phyloP scores from a whole-genome alignment of 805 yeast genomes.

The Metschnikowia chrysomelidarum region DNA sequence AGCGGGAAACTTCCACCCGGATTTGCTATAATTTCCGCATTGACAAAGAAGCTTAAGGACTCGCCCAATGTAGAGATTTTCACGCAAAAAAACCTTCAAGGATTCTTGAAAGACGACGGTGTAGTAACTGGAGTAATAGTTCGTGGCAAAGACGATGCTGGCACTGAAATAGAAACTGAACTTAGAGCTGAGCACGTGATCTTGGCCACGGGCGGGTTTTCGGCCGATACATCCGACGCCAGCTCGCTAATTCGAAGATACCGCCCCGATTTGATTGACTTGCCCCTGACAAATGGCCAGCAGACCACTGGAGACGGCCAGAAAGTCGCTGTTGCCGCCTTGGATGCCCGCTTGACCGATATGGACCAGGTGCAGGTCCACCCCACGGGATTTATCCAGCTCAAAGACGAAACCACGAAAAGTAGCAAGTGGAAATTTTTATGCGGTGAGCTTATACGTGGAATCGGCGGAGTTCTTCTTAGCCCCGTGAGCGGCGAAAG shows the following conservation, averaged over 20 bases:
- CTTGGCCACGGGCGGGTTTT: conserved; percentile 61
- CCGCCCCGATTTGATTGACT: conserved; percentile 44
- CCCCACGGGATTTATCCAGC: conserved; percentile 57
- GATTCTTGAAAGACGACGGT: conserved; percentile 26
- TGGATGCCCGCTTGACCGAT: conserved; percentile 50
- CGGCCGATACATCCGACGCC: conserved; percentile 40
- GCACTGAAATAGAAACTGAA: not conserved
- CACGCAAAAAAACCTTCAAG: conserved; percentile 17
- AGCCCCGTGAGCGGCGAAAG: conserved; percentile 45
- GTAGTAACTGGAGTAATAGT: conserved; percentile 42
- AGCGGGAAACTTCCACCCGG: conserved; percentile 54
- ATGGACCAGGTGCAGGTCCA: conserved; percentile 62
- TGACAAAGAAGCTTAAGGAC: conserved; percentile 37
- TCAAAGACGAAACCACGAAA: conserved; percentile 33
- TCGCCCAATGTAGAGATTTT: conserved; percentile 23
- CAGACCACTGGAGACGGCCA: conserved; percentile 63
- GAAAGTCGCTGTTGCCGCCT: conserved; percentile 38
- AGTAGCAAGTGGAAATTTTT: conserved; percentile 48
- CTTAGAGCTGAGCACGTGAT: conserved; percentile 30
- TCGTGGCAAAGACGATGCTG: conserved; percentile 20
- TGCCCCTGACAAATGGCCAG: conserved; percentile 57
- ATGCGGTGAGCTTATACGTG: conserved; percentile 61
- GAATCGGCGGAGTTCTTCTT: conserved; percentile 55
- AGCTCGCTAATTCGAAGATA: conserved; percentile 34
- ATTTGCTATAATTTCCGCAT: conserved; percentile 50